Conservation (phyloP, 1,284 basidiomycete genomes). For the Tausonia pullulans region DNA sequence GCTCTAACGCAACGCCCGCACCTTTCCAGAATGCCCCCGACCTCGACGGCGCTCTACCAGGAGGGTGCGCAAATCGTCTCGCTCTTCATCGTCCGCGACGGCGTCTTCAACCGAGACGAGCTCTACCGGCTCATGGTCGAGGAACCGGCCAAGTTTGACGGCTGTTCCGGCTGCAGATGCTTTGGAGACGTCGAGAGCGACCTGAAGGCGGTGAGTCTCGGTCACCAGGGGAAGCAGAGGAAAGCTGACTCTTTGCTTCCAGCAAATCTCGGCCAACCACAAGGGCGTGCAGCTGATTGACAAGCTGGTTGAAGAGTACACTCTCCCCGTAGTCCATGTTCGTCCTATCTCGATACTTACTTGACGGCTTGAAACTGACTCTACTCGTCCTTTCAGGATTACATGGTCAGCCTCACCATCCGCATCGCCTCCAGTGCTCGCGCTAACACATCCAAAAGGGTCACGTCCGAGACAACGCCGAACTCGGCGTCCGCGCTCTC, state of each 20-base stretch:
- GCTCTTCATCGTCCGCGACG: constrained; percentile 82
- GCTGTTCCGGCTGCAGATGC: constrained; percentile 69
- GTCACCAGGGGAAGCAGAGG: neutral
- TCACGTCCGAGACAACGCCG: constrained; percentile 82
- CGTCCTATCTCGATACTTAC: too few relatives aligned
- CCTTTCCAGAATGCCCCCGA: constrained; percentile 66
- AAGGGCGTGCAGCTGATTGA: constrained; percentile 73
- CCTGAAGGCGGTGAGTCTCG: constrained; percentile 60
- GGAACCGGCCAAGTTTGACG: constrained; percentile 72
- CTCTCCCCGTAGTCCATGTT: constrained; percentile 50
- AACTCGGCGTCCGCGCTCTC: constrained; percentile 72
- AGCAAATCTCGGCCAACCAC: constrained; percentile 93
- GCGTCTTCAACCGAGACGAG: constrained; percentile 65
- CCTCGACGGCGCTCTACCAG: constrained; percentile 76
- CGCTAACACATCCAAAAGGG: constrained; percentile 44
- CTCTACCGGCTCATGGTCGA: constrained; percentile 70
- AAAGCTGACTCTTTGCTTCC: constrained; percentile 1
- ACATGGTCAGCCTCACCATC: constrained; percentile 67
- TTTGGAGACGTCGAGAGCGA: constrained; percentile 84
- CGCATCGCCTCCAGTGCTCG: too few relatives aligned
- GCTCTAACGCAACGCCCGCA: neutral
- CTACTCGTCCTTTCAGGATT: constrained; percentile 27
- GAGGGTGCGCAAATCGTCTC: constrained; percentile 87
- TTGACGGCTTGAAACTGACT: too few relatives aligned
- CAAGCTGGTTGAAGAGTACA: constrained; percentile 22